These are phyloP conservation scores for Globisporangium rhizosaccharum DNA, from an alignment of 352 stramenopile species.

Conservation along the genomic window DNA sequence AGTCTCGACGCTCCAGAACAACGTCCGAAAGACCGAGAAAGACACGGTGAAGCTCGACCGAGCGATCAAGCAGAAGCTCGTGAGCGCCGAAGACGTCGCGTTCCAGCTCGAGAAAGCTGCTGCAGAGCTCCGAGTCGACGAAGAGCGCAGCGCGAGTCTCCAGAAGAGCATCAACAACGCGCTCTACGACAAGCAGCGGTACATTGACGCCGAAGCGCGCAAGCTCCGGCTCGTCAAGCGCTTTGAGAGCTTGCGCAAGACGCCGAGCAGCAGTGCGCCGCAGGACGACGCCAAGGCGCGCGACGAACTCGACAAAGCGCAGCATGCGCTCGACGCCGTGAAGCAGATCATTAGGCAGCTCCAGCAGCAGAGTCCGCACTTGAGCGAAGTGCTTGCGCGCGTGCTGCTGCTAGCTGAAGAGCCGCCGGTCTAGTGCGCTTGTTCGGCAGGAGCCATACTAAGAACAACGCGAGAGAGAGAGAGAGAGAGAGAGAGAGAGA, in stretches of 20 bases:
- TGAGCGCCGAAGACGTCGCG: conserved; percentile 55
- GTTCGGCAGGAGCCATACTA: no score
- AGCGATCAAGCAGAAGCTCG: conserved; percentile 48
- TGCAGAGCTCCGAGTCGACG: conserved; percentile 72
- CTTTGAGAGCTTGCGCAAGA: conserved; percentile 52
- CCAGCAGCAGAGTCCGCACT: conserved; percentile 64
- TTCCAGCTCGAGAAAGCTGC: conserved; percentile 78
- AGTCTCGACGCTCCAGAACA: conserved; percentile 73
- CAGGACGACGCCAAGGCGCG: conserved; percentile 43
- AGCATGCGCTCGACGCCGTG: conserved; percentile 39
- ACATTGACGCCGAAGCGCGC: conserved; percentile 64
- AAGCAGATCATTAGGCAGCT: conserved; percentile 54
- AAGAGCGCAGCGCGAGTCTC: conserved; percentile 54
- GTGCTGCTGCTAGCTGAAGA: conserved; percentile 80
- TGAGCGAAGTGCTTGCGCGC: conserved; percentile 78
- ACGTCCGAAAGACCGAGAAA: conserved; percentile 62
- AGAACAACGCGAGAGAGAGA: no score
- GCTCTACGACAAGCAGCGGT: conserved; percentile 90
- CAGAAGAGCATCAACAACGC: conserved; percentile 82
- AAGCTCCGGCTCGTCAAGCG: conserved; percentile 70
- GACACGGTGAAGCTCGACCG: conserved; percentile 58
- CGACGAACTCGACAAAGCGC: conserved; percentile 50
- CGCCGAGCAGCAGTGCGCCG: conserved; percentile 21
- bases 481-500: no score
- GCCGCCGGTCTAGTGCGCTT: conserved; percentile 17